Percentiles rank a stretch among this genome's conserved stretches.
Conservation (phyloP, 2,329 filamentous ascomycete genomes). For the Aspergillus fumigatiaffinis region DNA sequence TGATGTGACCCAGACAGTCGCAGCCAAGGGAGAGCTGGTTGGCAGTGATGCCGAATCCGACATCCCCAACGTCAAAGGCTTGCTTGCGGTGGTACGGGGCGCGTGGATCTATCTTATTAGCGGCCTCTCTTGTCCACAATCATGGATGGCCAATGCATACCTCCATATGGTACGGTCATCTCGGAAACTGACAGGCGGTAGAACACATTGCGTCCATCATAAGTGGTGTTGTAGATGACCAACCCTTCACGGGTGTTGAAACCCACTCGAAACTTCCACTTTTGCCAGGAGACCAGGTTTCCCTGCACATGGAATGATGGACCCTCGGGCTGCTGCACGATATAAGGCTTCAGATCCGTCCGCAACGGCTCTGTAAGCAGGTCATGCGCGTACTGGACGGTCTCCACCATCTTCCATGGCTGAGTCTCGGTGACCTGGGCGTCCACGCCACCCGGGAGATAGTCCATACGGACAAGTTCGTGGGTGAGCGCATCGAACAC, state of each 20-base stretch:
- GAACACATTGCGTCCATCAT: constrained; percentile 60
- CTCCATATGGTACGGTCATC: constrained; percentile 55
- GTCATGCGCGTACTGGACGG: constrained; percentile 58
- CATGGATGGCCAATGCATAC: constrained; percentile 18
- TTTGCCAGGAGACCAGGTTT: constrained; percentile 61
- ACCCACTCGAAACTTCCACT: constrained; percentile 59
- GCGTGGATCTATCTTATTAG: constrained; percentile 50
- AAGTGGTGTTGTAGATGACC: constrained; percentile 65
- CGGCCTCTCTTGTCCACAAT: not conserved
- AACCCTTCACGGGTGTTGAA: constrained; percentile 64
- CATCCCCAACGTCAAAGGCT: constrained; percentile 68
- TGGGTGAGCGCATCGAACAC: constrained; percentile 57
- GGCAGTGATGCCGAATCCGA: constrained; percentile 62
- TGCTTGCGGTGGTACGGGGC: constrained; percentile 67
- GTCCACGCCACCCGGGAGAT: constrained; percentile 63
- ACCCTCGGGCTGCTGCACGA: constrained; percentile 62
- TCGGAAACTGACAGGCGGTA: constrained; percentile 65
- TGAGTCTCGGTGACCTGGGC: constrained; percentile 53
- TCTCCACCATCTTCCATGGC: constrained; percentile 54
- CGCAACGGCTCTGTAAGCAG: constrained; percentile 62
- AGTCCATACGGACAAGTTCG: constrained; percentile 66
- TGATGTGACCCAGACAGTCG: constrained; percentile 67
- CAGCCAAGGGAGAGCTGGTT: constrained; percentile 68
- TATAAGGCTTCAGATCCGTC: constrained; percentile 61
- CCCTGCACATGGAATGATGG: constrained; percentile 59